Percentiles rank a stretch among this genome's conserved stretches.
Conservation (phyloP, 73 alveolate species). For the Urostyla sp. region DNA sequence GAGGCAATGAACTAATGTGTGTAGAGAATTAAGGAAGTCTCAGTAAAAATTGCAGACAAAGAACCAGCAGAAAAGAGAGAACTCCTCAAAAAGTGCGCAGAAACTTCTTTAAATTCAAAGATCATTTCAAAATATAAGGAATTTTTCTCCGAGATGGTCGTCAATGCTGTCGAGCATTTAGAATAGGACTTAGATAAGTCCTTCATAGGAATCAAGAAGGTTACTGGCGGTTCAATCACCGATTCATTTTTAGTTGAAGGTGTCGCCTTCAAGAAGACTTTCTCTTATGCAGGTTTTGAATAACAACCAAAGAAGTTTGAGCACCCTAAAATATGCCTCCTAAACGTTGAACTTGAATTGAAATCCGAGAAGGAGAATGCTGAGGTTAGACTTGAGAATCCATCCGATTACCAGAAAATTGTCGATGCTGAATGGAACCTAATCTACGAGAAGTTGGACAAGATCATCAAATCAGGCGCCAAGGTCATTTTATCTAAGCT, state of each 20-base stretch:
- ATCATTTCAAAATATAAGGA: conserved; percentile 93
- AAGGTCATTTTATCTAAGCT: conserved; percentile 92
- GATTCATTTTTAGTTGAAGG: conserved; percentile 93
- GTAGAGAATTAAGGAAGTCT: conserved; percentile 79
- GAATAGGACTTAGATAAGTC: conserved; percentile 85
- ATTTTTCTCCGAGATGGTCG: conserved; percentile 97
- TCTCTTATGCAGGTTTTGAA: conserved; percentile 98
- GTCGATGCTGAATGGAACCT: conserved; percentile 99
- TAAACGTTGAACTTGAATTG: conserved; percentile 95
- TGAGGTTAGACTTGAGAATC: conserved; percentile 95
- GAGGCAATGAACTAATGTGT: conserved; percentile 79
- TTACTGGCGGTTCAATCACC: conserved; percentile 93
- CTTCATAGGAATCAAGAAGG: conserved; percentile 91
- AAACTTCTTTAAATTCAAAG: conserved; percentile 90
- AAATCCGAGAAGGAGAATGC: conserved; percentile 97
- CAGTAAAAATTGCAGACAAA: conserved; percentile 77
- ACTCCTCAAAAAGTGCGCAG: conserved; percentile 89
- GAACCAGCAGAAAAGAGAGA: conserved; percentile 83
- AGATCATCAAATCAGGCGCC: conserved; percentile 92
- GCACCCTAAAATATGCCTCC: conserved; percentile 89
- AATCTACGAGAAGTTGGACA: conserved; percentile 94
- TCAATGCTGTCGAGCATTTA: conserved; percentile 91
- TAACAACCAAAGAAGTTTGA: conserved; percentile 96
- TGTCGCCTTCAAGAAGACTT: conserved; percentile 98
- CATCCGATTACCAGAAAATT: conserved; percentile 92